Percentiles rank a stretch among this genome's conserved stretches.
Evolutionary conservation across 805 yeast species (phyloP).

Genomic region (Saturnispora zaruensis): DNA sequence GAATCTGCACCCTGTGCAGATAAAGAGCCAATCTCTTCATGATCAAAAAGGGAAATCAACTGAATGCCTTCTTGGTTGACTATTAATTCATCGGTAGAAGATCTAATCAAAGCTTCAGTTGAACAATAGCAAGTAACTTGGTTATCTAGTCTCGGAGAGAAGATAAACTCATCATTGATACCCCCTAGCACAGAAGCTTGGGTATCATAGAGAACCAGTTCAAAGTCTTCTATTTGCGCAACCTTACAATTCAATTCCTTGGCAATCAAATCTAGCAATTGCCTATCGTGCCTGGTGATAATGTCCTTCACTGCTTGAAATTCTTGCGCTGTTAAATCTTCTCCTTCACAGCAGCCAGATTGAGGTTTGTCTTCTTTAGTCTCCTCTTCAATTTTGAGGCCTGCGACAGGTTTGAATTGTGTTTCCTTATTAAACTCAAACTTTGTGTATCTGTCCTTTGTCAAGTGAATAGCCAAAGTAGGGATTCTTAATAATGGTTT

Average conservation of each 20-base stretch:
- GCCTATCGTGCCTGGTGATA: slow-evolving; percentile 67
- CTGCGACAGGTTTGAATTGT: slow-evolving; percentile 80
- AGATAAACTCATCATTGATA: slow-evolving; percentile 78
- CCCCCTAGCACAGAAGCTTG: slow-evolving; percentile 85
- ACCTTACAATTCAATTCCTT: slow-evolving; percentile 45
- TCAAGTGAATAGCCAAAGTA: slow-evolving; percentile 86
- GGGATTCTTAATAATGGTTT: slow-evolving; percentile 87
- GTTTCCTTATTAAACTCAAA: slow-evolving; percentile 87
- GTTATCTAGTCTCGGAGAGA: slow-evolving; percentile 87
- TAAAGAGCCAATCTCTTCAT: slow-evolving; percentile 90
- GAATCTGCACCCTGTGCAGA: slow-evolving; percentile 98
- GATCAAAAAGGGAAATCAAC: slow-evolving; percentile 80
- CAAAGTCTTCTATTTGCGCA: slow-evolving; percentile 79
- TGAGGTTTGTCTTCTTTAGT: slow-evolving; percentile 3
- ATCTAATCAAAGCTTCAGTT: slow-evolving; percentile 54
- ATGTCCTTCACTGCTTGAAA: slow-evolving; percentile 59
- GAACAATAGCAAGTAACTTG: slow-evolving; percentile 83
- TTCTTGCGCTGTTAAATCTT: slow-evolving; percentile 42
- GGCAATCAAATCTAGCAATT: slow-evolving; percentile 62
- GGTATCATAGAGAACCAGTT: slow-evolving; percentile 74
- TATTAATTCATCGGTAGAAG: slow-evolving; percentile 24
- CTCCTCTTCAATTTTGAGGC: slow-evolving; percentile 29
- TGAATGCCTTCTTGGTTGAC: slow-evolving; percentile 50
- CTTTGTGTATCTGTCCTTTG: slow-evolving; percentile 64
- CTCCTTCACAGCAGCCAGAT: slow-evolving; percentile 41